A percentile compares a stretch with the other conserved stretches of the same genome.
These are phyloP conservation scores for Alternaria brassicae DNA, from an alignment of 2,329 filamentous ascomycete genomes.

Conservation along the genomic window DNA sequence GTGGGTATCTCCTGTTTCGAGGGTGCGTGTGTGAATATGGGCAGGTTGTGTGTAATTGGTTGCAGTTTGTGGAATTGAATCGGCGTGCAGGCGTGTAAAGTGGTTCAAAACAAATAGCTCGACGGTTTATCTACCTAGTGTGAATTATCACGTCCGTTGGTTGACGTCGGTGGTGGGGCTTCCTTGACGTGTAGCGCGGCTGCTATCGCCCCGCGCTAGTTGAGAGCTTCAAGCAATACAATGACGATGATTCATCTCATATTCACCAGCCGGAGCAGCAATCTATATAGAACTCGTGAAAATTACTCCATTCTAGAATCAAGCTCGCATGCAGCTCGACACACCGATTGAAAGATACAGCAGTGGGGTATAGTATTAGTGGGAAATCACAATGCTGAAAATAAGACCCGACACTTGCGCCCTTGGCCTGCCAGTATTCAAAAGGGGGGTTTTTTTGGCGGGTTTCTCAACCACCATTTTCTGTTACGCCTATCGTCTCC, in stretches of 20 bases:
- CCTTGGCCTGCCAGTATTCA: background rate
- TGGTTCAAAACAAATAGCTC: background rate
- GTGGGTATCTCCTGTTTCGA: background rate
- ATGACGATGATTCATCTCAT: background rate
- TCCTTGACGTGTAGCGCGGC: constrained; percentile 18
- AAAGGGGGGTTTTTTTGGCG: background rate
- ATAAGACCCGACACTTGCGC: background rate
- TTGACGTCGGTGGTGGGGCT: constrained; percentile 23
- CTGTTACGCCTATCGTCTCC: background rate
- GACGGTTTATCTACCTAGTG: background rate
- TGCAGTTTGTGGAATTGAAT: background rate
- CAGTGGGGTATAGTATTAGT: constrained; percentile 47
- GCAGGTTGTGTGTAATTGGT: background rate
- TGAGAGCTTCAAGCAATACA: constrained; percentile 2
- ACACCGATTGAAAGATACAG: constrained; percentile 28
- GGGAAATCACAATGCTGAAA: constrained; percentile 23
- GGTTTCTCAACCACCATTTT: background rate
- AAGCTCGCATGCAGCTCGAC: constrained; percentile 7
- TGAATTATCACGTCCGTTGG: constrained; percentile 8
- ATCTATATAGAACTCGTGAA: background rate
- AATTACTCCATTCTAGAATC: constrained; percentile 1
- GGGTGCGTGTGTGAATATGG: background rate
- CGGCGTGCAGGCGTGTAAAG: background rate
- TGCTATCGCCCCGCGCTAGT: constrained; percentile 29
- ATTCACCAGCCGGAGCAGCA: background rate